phyloP scores from a whole-genome alignment of 139 green algal species.

The Deuterostichococcus epilithicus region DNA sequence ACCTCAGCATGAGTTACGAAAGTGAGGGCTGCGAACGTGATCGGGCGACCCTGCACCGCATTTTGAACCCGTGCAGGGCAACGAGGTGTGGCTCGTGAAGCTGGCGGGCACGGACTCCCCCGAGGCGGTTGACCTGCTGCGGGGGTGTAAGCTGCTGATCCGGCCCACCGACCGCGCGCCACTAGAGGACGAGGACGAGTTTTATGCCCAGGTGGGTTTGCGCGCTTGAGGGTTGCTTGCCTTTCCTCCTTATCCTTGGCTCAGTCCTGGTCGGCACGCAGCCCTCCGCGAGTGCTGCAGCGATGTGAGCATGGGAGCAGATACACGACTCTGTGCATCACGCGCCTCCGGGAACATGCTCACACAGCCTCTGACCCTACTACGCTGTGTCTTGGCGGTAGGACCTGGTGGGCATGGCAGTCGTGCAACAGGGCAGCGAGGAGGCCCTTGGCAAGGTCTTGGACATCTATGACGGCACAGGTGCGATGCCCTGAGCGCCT shows the following conservation, averaged over 20 bases:
- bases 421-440: slow-evolving; percentile 20
- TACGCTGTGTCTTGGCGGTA: background rate
- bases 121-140: slow-evolving; percentile 27
- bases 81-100: slow-evolving; percentile 45
- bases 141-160: slow-evolving; percentile 35
- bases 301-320: background rate
- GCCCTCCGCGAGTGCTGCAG: background rate
- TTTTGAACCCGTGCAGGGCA: background rate
- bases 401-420: slow-evolving; percentile 30
- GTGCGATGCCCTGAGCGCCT: background rate
- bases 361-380: background rate
- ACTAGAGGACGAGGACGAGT: slow-evolving; percentile 50
- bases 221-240: background rate
- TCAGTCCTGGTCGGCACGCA: background rate
- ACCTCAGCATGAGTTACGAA: too few relatives aligned
- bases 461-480: slow-evolving; percentile 43
- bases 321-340: background rate
- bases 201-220: slow-evolving; percentile 46
- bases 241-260: background rate
- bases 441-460: slow-evolving; percentile 29
- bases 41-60: too few relatives aligned
- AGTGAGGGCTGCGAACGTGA: too few relatives aligned
- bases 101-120: slow-evolving; percentile 32
- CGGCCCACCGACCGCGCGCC: slow-evolving; percentile 8
- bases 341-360: background rate